These are phyloP conservation scores for Urtica urens DNA, from an alignment of 306 rosid genomes.

Conservation along the genomic window DNA sequence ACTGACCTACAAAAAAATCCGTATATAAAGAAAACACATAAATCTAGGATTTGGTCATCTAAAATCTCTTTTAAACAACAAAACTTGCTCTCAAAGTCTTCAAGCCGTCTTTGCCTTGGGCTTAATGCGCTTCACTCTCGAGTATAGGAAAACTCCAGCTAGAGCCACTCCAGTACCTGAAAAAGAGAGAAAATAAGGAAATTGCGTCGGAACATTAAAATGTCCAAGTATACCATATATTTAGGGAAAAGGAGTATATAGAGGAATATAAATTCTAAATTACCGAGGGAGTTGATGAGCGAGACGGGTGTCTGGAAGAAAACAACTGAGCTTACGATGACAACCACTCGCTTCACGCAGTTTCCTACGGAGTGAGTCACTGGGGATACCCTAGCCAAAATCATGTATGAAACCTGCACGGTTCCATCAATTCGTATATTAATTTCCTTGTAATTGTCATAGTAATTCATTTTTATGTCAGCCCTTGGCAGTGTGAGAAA, in stretches of 20 bases:
- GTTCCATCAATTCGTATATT: constrained; percentile 19
- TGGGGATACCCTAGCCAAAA: constrained; percentile 88
- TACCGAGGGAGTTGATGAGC: constrained; percentile 72
- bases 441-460: no score
- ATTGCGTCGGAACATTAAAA: no score
- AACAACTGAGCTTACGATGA: constrained; percentile 84
- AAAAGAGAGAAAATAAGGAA: constrained; percentile 6
- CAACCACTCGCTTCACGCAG: constrained; percentile 91
- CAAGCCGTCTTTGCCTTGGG: constrained; percentile 67
- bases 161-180: constrained; percentile 86
- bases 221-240: no score
- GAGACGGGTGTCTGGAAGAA: constrained; percentile 86
- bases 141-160: constrained; percentile 84
- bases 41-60: constrained; percentile 6
- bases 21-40: constrained; percentile 15
- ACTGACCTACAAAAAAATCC: constrained; percentile 32
- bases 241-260: not conserved
- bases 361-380: constrained; percentile 91
- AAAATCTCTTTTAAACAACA: constrained; percentile 12
- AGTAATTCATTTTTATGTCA: no score
- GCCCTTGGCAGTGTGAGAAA: no score
- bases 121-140: constrained; percentile 73
- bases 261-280: constrained; percentile 11
- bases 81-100: constrained; percentile 20
- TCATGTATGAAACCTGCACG: constrained; percentile 89